Evolutionary conservation across 495 filamentous ascomycete species (phyloP), one percentile per base, ranked within the genome.

Genomic region (Rhypophila decipiens): DNA sequence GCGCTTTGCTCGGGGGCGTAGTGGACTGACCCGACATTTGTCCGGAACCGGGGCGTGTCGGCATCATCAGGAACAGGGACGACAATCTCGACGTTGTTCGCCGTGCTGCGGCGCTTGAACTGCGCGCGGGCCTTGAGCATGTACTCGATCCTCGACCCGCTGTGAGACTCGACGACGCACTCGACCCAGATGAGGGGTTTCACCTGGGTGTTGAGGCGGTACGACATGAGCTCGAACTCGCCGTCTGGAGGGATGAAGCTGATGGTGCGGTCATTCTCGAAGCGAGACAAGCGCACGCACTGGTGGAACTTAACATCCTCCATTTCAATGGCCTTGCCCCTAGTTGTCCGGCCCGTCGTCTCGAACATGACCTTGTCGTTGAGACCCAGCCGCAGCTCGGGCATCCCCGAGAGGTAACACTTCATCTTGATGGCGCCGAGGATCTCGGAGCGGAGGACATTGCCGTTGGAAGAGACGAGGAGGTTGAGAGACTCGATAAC

Each of bases 341-440:
- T 71, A 42, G 90, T 95, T 8, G 94, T 90, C 44, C 94, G 78
- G 12, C 94, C 94, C 8, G 94, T 99, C 24, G 88, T 93, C 71
- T 99, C 94, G 61, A 99, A 99, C 94, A 99, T 99, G 57, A 87
- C 94, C 66, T 99, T 99, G 69, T 99, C 94, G 73, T 99, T 99
- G 55, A 99, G 66, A 0, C 94, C 94, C 35, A 99, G 66, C 40
- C 94, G 86, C 56, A 99, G 70, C 65, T 99, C 94, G 5, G 94
- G 94, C 94, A 99, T 99, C 24, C 94, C 94, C 43, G 88, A 95
- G 24, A 99, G 78, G 65, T 97, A 99, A 70, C 94, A 99, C 70
- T 99, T 99, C 94, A 99, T 93, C 68, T 99, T 99, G 61, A 99
- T 81, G 17, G 93, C 91, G 34, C 94, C 94, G 12, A 99, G 73